These are phyloP conservation scores for Lachnellula occidentalis DNA, from an alignment of 2,329 filamentous ascomycete genomes.

Conservation along the genomic window DNA sequence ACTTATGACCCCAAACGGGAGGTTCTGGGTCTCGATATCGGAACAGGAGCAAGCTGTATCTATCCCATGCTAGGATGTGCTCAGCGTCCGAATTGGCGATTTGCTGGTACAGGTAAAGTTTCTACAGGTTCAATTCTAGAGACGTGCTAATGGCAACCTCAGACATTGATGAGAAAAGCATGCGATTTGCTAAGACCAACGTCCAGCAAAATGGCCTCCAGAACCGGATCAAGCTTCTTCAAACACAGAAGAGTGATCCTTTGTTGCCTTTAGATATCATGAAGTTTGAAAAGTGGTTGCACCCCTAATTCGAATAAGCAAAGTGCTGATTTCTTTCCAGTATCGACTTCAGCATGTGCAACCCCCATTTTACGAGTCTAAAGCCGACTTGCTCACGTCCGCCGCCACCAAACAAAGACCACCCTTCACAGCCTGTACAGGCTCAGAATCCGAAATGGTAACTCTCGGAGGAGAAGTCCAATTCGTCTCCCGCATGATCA, in stretches of 20 bases:
- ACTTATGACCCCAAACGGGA: slow-evolving; percentile 49
- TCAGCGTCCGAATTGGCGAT: slow-evolving; percentile 64
- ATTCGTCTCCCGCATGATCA: slow-evolving; percentile 67
- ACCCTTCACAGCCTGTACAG: slow-evolving; percentile 70
- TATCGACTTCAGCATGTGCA: slow-evolving; percentile 85
- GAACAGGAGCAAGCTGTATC: slow-evolving; percentile 86
- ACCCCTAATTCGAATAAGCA: not conserved
- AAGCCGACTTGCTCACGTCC: slow-evolving; percentile 60
- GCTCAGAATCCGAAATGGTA: slow-evolving; percentile 80
- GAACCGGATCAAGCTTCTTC: slow-evolving; percentile 57
- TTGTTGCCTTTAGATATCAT: slow-evolving; percentile 57
- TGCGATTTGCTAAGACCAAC: slow-evolving; percentile 62
- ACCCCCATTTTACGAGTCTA: slow-evolving; percentile 86
- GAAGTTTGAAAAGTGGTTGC: slow-evolving; percentile 34
- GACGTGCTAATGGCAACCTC: slow-evolving; percentile 29
- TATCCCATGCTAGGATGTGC: slow-evolving; percentile 78
- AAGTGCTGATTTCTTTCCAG: slow-evolving; percentile 26
- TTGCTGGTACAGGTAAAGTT: slow-evolving; percentile 56
- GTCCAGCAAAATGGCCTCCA: slow-evolving; percentile 60
- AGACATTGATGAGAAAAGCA: slow-evolving; percentile 71
- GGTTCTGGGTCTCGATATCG: slow-evolving; percentile 73
- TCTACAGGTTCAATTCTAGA: not conserved
- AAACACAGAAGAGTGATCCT: slow-evolving; percentile 43
- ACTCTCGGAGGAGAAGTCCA: slow-evolving; percentile 69
- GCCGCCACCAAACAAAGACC: slow-evolving; percentile 60